Base-by-base conservation (phyloP, 1,139 yeast genomes). In the Sugiyamaella xylanicola region DNA sequence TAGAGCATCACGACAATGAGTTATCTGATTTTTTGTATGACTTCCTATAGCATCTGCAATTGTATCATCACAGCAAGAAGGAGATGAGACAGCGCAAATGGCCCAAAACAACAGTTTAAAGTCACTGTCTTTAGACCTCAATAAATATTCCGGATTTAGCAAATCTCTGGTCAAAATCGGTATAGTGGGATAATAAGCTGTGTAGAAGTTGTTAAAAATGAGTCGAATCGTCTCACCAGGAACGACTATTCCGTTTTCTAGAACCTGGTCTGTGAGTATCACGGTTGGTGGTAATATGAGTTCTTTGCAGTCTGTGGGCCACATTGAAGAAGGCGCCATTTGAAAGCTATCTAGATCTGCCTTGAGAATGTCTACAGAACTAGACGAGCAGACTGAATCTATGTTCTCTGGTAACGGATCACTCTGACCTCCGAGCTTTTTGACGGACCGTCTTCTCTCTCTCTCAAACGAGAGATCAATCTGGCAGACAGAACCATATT, bases 61-160 rank as follows among this genome's bases (percentile, higher is more conserved):
- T 19, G 55, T 56, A 13, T 48, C 50, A 13, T 57, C 59, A 20
- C 53, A 53, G 11, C 44, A 53, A 1, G 53, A 52, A 17, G 59
- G 53, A 5, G 60, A 39, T 2, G 62, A 48, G 4, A 58, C 62
- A 15, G 57, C 49, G 43, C 63, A 58, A 25, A 63, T 60, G 7
- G 63, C 61, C 65, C 64, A 61, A 43, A 59, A 61, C 20, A 61
- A 48, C 7, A 56, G 16, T 11, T 52, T 37, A 22, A 48, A 39
- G 9, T 50, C 55, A 15, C 43, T 15, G 13, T 51, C 40, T 4
- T 46, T 35, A 4, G 56, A 48, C 2, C 43, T 43, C 11, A 61
- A 47, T 43, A 54, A 46, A 20, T 46, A 48, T 9, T 54, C 54
- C 11, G 61, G 60, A 37, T 57, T 57, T 9, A 61, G 46, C 32